These are phyloP conservation scores for Hymenoscyphus linearis DNA, from an alignment of 2,329 filamentous ascomycete species.

Conservation along the genomic window DNA sequence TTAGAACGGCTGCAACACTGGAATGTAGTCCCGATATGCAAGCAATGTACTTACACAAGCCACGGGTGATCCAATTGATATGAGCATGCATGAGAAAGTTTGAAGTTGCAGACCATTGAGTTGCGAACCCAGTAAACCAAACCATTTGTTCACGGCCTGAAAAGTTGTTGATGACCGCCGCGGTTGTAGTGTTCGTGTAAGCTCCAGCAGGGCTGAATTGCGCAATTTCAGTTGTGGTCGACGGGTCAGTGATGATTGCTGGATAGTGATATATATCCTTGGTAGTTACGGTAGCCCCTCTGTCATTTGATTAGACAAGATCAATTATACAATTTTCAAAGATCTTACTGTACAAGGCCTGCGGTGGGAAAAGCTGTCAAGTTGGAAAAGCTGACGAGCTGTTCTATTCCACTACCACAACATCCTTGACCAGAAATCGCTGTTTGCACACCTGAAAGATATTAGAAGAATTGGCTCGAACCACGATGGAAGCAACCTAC, in stretches of 20 bases:
- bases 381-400: conserved; percentile 48
- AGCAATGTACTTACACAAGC: conserved; percentile 3
- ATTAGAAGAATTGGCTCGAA: not conserved
- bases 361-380: conserved; percentile 48
- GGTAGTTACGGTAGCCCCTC: conserved; percentile 41
- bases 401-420: conserved; percentile 42
- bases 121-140: conserved; percentile 48
- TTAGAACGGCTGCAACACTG: not conserved
- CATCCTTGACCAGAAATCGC: conserved; percentile 33
- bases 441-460: not conserved
- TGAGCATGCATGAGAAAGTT: conserved; percentile 17
- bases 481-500: conserved; percentile 23
- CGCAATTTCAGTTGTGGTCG: conserved; percentile 33
- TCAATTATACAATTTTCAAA: conserved; percentile 9
- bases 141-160: conserved; percentile 49
- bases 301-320: conserved; percentile 8
- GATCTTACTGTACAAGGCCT: conserved; percentile 36
- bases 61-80: conserved; percentile 19
- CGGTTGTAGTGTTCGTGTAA: conserved; percentile 39
- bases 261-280: conserved; percentile 55
- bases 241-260: conserved; percentile 44
- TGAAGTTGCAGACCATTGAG: conserved; percentile 34
- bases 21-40: not conserved
- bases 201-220: conserved; percentile 34
- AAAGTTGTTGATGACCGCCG: conserved; percentile 55